These are phyloP conservation scores for Bacidia gigantensis DNA, from an alignment of 495 filamentous ascomycete species.

Conservation along the genomic window DNA sequence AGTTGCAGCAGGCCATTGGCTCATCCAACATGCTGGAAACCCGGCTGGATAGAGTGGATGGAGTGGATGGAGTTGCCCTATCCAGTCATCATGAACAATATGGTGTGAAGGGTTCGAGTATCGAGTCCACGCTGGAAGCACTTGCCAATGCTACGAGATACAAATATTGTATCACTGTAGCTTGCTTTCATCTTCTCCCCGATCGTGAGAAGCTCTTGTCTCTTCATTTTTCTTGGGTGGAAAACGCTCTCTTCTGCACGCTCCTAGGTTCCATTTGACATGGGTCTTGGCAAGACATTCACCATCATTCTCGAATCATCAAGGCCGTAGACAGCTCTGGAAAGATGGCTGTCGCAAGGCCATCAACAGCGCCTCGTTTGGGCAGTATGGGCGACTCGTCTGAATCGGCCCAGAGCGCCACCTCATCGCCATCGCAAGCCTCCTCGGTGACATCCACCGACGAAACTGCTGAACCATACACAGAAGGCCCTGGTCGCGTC, in stretches of 20 bases:
- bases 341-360: background rate
- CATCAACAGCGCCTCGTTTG: background rate
- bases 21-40: background rate
- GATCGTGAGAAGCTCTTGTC: background rate
- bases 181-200: background rate
- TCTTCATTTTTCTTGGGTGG: background rate
- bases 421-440: conserved; percentile 7
- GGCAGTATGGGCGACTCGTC: background rate
- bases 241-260: background rate
- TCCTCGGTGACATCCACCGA: conserved; percentile 6
- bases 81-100: background rate
- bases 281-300: background rate
- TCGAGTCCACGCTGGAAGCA: background rate
- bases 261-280: background rate
- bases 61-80: too few species aligned
- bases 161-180: background rate
- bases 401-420: background rate
- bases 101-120: background rate
- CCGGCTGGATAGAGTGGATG: background rate
- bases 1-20: background rate
- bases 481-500: background rate
- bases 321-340: background rate
- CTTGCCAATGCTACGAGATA: too few species aligned
- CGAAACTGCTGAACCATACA: background rate
- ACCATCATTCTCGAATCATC: background rate